Conservation (phyloP, 1,284 basidiomycete species). For the Trichosporon sp. region DNA sequence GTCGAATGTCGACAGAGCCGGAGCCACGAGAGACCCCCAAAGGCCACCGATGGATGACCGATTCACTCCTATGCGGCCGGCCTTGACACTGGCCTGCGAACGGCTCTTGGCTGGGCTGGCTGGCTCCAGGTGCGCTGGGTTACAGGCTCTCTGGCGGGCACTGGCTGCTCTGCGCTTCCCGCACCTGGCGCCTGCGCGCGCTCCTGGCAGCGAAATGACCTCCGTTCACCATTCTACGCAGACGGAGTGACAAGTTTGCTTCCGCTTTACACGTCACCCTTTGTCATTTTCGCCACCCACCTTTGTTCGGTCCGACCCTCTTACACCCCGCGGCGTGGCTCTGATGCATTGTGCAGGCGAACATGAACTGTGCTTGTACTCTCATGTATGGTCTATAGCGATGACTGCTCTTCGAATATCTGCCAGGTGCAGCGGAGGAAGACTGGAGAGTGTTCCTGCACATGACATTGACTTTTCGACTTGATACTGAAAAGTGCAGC, state of each 20-base stretch:
- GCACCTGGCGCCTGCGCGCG: not conserved
- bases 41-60: constrained; percentile 12
- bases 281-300: not conserved
- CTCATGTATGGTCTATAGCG: too few species aligned
- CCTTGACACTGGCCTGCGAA: too few species aligned
- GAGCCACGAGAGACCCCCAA: constrained; percentile 13
- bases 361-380: too few species aligned
- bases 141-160: not conserved
- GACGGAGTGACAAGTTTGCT: constrained; percentile 8
- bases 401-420: too few species aligned
- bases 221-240: not conserved
- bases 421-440: not conserved
- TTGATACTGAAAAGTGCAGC: not conserved
- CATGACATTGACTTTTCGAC: not conserved
- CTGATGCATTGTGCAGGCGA: too few species aligned
- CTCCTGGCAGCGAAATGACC: not conserved
- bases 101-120: too few species aligned
- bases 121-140: too few species aligned
- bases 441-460: too few species aligned
- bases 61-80: not conserved
- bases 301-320: constrained; percentile 11
- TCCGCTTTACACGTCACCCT: constrained; percentile 13
- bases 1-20: constrained; percentile 11
- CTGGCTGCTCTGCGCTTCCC: not conserved
- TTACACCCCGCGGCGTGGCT: not conserved